phyloP scores from a whole-genome alignment of 306 rosid species.

The Prunus mira region DNA sequence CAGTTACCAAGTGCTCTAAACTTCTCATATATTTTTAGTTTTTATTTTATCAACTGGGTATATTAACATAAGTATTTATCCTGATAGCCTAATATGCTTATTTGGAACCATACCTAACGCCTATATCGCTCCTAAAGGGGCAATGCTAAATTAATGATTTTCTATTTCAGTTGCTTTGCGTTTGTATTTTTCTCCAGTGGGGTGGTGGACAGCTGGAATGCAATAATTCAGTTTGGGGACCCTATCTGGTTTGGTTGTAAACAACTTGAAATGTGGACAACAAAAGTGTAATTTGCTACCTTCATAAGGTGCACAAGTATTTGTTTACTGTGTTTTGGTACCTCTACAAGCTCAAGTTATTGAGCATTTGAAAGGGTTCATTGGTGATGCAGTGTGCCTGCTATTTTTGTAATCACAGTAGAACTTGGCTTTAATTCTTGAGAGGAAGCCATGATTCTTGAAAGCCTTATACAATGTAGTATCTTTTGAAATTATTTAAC shows the following conservation, averaged over 20 bases:
- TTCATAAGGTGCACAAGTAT: not conserved
- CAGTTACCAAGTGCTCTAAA: no score
- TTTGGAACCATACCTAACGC: not conserved
- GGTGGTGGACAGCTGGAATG: slow-evolving; percentile 14
- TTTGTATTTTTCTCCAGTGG: slow-evolving; percentile 17
- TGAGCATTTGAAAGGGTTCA: not conserved
- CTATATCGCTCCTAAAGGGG: not conserved
- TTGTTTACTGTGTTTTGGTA: not conserved
- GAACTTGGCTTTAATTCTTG: not conserved
- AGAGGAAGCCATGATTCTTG: not conserved
- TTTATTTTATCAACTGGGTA: not conserved
- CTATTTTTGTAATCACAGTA: not conserved
- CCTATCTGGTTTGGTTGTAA: not conserved
- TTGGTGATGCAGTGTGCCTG: not conserved
- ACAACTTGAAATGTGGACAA: not conserved
- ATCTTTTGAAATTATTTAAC: not conserved
- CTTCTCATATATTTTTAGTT: not conserved
- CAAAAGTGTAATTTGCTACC: not conserved
- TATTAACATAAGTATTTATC: not conserved
- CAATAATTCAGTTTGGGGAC: slow-evolving; percentile 10
- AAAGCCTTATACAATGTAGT: not conserved
- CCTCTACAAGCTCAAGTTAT: not conserved
- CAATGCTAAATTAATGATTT: not conserved
- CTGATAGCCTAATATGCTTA: not conserved
- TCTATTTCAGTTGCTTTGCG: not conserved